Evolutionary conservation across 257 asterid genomes (phyloP).

Genomic region (Nicotiana knightiana): DNA sequence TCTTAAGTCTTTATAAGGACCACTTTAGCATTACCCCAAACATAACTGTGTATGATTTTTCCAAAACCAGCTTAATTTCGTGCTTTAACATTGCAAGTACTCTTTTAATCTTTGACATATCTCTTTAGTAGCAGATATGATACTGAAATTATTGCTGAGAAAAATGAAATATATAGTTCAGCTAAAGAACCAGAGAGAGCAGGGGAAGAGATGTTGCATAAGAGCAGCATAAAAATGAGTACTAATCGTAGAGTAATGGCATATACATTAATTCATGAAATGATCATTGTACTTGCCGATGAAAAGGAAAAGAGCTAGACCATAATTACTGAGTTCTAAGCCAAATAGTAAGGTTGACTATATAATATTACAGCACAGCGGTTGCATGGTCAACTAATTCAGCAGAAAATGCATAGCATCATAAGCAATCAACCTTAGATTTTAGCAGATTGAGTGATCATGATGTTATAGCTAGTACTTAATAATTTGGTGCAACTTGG

Average conservation of each 20-base stretch:
- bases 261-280: conserved; percentile 3
- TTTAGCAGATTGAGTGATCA: conserved; percentile 64
- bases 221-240: background rate
- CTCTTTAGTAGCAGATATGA: background rate
- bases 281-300: conserved; percentile 5
- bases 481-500: background rate
- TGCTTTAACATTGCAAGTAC: too few relatives aligned
- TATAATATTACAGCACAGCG: background rate
- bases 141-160: background rate
- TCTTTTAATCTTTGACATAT: background rate
- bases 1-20: too few relatives aligned
- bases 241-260: background rate
- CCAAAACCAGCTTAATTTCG: too few relatives aligned
- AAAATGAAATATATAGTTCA: background rate
- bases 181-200: background rate
- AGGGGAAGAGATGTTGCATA: background rate
- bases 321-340: background rate
- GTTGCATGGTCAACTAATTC: background rate
- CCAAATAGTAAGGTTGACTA: background rate
- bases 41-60: too few relatives aligned
- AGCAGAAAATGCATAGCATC: conserved; percentile 62
- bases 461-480: conserved; percentile 65
- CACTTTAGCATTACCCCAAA: too few relatives aligned
- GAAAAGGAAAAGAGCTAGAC: background rate
- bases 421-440: conserved; percentile 63